Conservation (phyloP, 768 basidiomycete genomes). For the Piloderma croceum region DNA sequence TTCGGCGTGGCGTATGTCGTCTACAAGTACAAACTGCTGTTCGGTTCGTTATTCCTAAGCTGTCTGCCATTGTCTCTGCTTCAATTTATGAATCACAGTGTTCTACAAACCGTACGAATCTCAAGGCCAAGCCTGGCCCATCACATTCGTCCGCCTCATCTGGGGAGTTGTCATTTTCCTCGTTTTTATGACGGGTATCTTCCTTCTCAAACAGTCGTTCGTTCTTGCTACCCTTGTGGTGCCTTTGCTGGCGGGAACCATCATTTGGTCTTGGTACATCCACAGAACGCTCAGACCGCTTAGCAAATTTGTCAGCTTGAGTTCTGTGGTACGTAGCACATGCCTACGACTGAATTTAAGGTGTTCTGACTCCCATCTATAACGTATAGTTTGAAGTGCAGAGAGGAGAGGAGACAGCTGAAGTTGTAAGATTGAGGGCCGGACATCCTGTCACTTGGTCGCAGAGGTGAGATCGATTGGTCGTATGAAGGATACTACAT, state of each 20-base stretch:
- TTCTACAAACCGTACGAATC: constrained; percentile 99
- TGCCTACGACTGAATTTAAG: no score
- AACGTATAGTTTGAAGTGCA: constrained; percentile 91
- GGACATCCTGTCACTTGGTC: constrained; percentile 87
- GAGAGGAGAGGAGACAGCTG: constrained; percentile 80
- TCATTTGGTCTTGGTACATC: constrained; percentile 79
- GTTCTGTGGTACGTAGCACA: no score
- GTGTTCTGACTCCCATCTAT: no score
- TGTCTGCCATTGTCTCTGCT: neutral
- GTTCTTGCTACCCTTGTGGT: constrained; percentile 57
- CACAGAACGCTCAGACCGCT: constrained; percentile 62
- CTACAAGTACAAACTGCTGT: constrained; percentile 96
- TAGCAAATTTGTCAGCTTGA: constrained; percentile 78
- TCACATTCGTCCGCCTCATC: constrained; percentile 87
- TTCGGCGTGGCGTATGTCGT: constrained; percentile 95
- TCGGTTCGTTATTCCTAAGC: constrained; percentile 51
- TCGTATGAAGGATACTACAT: constrained; percentile 1
- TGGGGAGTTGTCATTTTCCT: constrained; percentile 93
- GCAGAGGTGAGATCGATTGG: constrained; percentile 59
- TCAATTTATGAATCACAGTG: constrained; percentile 44
- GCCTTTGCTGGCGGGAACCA: constrained; percentile 71
- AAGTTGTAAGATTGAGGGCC: constrained; percentile 64
- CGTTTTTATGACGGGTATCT: constrained; percentile 95
- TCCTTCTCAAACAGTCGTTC: constrained; percentile 57
- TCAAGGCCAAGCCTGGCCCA: constrained; percentile 95